Conservation (phyloP, 2,329 filamentous ascomycete species). For the Claviceps cyperi region DNA sequence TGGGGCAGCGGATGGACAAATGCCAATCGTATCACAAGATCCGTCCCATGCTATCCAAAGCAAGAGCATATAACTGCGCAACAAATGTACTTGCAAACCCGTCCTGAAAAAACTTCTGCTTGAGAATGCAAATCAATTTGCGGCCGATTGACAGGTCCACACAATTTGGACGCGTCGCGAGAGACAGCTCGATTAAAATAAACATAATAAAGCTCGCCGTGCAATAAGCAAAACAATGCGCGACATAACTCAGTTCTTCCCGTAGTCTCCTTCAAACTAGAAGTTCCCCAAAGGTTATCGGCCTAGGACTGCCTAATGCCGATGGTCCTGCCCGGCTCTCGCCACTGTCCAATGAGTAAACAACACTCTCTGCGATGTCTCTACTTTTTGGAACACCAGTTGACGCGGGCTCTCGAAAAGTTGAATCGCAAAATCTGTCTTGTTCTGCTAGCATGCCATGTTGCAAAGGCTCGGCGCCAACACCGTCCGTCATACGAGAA, state of each 20-base stretch:
- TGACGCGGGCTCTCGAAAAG: constrained; percentile 41
- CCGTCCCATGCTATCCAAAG: too few species aligned
- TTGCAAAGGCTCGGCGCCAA: constrained; percentile 40
- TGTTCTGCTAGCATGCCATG: constrained; percentile 34
- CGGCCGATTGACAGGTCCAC: background rate
- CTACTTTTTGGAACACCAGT: constrained; percentile 18
- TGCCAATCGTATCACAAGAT: too few species aligned
- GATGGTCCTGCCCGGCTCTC: constrained; percentile 25
- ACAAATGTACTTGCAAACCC: background rate
- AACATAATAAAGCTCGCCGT: background rate
- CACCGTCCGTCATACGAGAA: constrained; percentile 52
- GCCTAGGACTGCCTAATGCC: constrained; percentile 28
- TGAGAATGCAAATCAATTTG: background rate
- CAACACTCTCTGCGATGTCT: constrained; percentile 50
- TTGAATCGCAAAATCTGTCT: constrained; percentile 49
- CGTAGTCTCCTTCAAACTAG: constrained; percentile 41
- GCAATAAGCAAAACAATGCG: background rate
- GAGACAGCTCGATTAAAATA: too few species aligned
- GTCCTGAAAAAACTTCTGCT: background rate
- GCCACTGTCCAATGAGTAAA: constrained; percentile 41
- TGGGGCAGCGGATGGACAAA: too few species aligned
- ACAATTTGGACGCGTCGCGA: background rate
- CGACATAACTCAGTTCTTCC: constrained; percentile 5
- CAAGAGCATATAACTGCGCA: background rate
- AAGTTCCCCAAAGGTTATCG: constrained; percentile 40